Evolutionary conservation across 306 rosid genomes (phyloP).

Genomic region (Trifolium fragiferum): DNA sequence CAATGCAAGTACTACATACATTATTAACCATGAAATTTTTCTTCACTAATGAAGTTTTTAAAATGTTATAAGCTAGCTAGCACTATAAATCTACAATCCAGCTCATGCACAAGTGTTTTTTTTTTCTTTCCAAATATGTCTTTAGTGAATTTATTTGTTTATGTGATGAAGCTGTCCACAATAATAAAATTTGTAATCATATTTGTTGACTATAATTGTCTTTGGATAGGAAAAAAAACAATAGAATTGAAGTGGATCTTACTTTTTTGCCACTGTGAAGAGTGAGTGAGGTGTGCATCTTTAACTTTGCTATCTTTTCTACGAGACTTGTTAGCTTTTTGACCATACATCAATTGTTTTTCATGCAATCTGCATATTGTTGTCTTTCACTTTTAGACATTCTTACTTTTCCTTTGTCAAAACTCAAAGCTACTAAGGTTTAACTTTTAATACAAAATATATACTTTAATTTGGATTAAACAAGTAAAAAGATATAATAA

Average conservation of each 20-base stretch:
- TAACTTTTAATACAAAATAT: slow-evolving; percentile 12
- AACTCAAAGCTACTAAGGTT: slow-evolving; percentile 41
- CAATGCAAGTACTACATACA: slow-evolving; percentile 34
- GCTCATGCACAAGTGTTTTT: slow-evolving; percentile 59
- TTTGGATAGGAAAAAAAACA: slow-evolving; percentile 45
- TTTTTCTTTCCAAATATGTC: slow-evolving; percentile 45
- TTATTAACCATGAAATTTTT: slow-evolving; percentile 30
- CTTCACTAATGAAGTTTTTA: slow-evolving; percentile 31
- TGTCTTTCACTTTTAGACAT: slow-evolving; percentile 51
- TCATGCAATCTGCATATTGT: slow-evolving; percentile 53
- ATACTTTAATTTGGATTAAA: slow-evolving; percentile 29
- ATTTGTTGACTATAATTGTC: slow-evolving; percentile 71
- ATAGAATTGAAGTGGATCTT: slow-evolving; percentile 47
- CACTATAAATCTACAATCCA: slow-evolving; percentile 45
- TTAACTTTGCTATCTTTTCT: slow-evolving; percentile 65
- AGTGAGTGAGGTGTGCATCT: slow-evolving; percentile 46
- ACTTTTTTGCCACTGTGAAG: slow-evolving; percentile 47
- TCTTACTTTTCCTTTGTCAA: slow-evolving; percentile 44
- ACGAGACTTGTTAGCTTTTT: slow-evolving; percentile 58
- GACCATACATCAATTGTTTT: slow-evolving; percentile 58
- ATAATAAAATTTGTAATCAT: slow-evolving; percentile 64
- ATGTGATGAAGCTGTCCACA: slow-evolving; percentile 59
- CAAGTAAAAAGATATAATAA: background rate
- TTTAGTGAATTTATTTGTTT: slow-evolving; percentile 33
- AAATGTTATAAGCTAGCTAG: slow-evolving; percentile 31